These are phyloP conservation scores for Fusarium multiceps DNA, from an alignment of 2,329 filamentous ascomycete genomes.

Conservation along the genomic window DNA sequence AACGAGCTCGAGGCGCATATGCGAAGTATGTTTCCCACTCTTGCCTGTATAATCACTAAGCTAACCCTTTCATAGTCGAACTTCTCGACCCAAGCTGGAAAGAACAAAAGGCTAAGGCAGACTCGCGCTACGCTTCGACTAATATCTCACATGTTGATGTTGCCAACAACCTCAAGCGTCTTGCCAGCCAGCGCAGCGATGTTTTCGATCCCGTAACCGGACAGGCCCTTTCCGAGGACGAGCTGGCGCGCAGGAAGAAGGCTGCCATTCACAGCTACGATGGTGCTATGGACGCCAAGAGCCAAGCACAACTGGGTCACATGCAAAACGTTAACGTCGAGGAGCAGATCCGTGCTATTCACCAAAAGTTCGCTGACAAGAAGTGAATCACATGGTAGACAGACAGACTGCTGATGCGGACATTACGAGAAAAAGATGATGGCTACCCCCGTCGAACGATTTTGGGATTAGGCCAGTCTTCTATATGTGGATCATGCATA, in stretches of 20 bases:
- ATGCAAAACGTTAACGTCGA: constrained; percentile 81
- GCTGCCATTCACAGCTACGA: constrained; percentile 74
- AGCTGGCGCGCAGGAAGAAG: constrained; percentile 79
- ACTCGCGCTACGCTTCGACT: constrained; percentile 84
- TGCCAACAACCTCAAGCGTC: constrained; percentile 93
- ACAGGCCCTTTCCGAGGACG: constrained; percentile 76
- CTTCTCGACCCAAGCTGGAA: constrained; percentile 95
- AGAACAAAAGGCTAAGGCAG: constrained; percentile 90
- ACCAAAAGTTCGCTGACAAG: constrained; percentile 63
- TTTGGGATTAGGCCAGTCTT: neutral
- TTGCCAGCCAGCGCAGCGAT: constrained; percentile 88
- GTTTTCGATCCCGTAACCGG: constrained; percentile 83
- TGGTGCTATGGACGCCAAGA: constrained; percentile 70
- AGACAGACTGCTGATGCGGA: constrained; percentile 1
- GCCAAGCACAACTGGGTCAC: constrained; percentile 63
- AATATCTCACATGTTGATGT: constrained; percentile 89
- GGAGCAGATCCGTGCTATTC: constrained; percentile 80
- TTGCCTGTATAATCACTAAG: neutral
- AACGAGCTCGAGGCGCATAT: constrained; percentile 93
- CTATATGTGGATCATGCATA: constrained; percentile 22
- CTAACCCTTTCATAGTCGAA: constrained; percentile 73
- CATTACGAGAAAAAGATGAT: constrained; percentile 6
- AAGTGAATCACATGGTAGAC: constrained; percentile 43
- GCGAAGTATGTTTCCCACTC: constrained; percentile 69
- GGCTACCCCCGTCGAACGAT: neutral